A percentile compares a stretch with the other conserved stretches of the same genome.
Evolutionary conservation across 1,284 basidiomycete species (phyloP).

Genomic region (Austropuccinia psidii): DNA sequence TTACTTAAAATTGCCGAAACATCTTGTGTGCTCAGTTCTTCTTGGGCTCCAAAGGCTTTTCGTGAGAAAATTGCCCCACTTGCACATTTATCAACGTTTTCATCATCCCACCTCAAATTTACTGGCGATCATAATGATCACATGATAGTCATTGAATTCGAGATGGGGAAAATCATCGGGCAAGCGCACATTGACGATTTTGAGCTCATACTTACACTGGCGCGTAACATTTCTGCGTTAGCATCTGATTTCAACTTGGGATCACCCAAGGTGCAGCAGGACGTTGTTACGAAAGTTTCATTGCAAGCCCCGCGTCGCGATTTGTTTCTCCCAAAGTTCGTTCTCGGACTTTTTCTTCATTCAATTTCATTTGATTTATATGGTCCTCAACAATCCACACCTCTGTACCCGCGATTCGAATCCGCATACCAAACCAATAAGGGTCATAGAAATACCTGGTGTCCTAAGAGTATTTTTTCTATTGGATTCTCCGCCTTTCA

Average conservation of each 20-base stretch:
- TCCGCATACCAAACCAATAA: not conserved
- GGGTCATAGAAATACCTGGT: not conserved
- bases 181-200: conserved; percentile 29
- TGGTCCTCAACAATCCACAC: conserved; percentile 8
- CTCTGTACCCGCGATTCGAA: not conserved
- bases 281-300: not conserved
- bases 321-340: conserved; percentile 11
- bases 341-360: conserved; percentile 12
- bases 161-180: conserved; percentile 27
- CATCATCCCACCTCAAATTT: conserved; percentile 12
- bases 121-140: conserved; percentile 28
- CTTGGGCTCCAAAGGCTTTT: conserved; percentile 15
- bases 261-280: not conserved
- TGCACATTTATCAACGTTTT: not conserved
- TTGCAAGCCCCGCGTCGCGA: not conserved
- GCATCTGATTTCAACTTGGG: not conserved
- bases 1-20: conserved; percentile 28
- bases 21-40: conserved; percentile 26
- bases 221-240: not conserved
- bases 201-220: conserved; percentile 8
- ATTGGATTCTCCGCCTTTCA: conserved; percentile 30
- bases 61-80: conserved; percentile 2
- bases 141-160: conserved; percentile 29
- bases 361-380: conserved; percentile 28
- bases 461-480: not conserved